These are phyloP conservation scores for Oryza glumipatula DNA, from an alignment of 176 grass and related monocot species.

Conservation along the genomic window DNA sequence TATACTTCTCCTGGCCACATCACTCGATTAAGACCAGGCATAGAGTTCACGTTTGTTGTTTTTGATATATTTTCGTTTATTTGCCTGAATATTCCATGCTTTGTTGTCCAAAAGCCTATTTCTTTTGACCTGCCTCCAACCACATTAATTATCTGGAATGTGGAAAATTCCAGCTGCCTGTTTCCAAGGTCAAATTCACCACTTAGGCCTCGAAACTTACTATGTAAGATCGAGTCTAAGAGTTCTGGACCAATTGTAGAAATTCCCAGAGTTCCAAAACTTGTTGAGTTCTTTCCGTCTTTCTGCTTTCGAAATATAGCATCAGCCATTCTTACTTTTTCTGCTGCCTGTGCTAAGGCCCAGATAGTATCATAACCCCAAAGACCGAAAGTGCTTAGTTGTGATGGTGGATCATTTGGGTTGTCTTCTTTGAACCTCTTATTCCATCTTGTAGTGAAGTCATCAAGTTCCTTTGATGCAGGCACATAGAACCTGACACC, in stretches of 20 bases:
- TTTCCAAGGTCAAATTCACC: constrained; percentile 47
- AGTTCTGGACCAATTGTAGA: constrained; percentile 42
- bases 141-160: constrained; percentile 76
- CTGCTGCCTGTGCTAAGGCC: constrained; percentile 63
- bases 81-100: constrained; percentile 31
- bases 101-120: constrained; percentile 60
- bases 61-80: constrained; percentile 23
- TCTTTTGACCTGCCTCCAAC: constrained; percentile 2
- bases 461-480: constrained; percentile 17
- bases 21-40: constrained; percentile 23
- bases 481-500: constrained; percentile 46
- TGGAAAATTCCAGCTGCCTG: constrained; percentile 35
- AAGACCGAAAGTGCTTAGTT: constrained; percentile 39
- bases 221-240: constrained; percentile 36
- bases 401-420: constrained; percentile 10
- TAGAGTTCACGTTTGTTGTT: constrained; percentile 17
- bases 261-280: constrained; percentile 32
- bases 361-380: constrained; percentile 67
- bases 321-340: constrained; percentile 29
- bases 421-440: constrained; percentile 38
- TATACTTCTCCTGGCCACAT: constrained; percentile 53
- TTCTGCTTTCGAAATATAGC: background rate
- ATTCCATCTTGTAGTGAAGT: constrained; percentile 58
- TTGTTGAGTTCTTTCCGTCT: background rate
- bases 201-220: constrained; percentile 36